These are phyloP conservation scores for Rheum nobile DNA, from an alignment of 148 eudicot species.

Conservation along the genomic window DNA sequence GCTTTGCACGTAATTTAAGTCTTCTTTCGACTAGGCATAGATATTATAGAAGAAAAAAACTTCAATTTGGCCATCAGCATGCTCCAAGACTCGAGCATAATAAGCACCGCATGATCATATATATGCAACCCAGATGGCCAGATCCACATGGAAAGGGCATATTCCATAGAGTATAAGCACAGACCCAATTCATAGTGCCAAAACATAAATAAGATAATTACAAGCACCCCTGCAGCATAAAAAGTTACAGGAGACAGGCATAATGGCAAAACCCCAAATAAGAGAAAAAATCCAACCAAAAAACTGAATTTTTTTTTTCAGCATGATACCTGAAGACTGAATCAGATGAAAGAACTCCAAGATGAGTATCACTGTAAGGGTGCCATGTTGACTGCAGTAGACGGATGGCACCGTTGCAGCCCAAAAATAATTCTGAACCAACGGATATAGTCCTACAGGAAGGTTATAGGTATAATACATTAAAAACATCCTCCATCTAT, in stretches of 20 bases:
- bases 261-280: not conserved
- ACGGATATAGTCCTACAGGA: conserved; percentile 52
- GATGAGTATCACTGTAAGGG: conserved; percentile 73
- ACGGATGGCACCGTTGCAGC: conserved; percentile 38
- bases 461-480: conserved; percentile 5
- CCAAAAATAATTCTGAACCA: conserved; percentile 54
- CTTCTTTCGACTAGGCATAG: conserved; percentile 1
- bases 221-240: not conserved
- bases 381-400: conserved; percentile 71
- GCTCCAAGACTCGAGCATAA: not conserved
- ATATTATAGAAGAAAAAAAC: not conserved
- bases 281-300: not conserved
- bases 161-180: not conserved
- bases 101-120: not conserved
- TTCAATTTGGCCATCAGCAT: not conserved
- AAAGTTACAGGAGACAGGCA: not conserved
- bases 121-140: not conserved
- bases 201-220: not conserved
- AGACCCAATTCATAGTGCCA: not conserved
- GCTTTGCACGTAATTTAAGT: not conserved
- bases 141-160: not conserved
- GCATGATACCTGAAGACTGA: conserved; percentile 72
- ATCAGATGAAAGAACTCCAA: conserved; percentile 89
- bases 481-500: not conserved
- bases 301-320: not conserved